Conservation (phyloP, 2,329 filamentous ascomycete genomes). For the Fonsecaea pedrosoi region DNA sequence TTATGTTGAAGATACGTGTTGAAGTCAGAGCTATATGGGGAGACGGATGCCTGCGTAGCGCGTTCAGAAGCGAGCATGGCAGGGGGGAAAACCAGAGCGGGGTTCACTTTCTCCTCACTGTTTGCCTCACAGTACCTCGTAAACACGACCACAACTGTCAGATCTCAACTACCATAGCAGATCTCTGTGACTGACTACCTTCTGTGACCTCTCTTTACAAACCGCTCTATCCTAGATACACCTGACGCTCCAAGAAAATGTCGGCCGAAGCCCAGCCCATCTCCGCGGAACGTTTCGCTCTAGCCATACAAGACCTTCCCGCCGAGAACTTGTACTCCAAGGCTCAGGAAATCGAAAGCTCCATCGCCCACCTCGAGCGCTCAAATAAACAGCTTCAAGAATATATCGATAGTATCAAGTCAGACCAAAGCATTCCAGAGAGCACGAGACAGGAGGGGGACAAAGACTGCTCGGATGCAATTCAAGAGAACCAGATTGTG, state of each 20-base stretch:
- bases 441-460: constrained; percentile 47
- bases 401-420: constrained; percentile 50
- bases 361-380: constrained; percentile 62
- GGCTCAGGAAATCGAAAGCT: constrained; percentile 66
- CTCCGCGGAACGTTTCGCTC: constrained; percentile 57
- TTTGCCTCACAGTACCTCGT: neutral
- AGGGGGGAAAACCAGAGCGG: neutral
- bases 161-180: neutral
- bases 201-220: neutral
- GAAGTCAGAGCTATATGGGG: neutral
- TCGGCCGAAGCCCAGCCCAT: constrained; percentile 59
- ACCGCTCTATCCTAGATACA: neutral
- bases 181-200: neutral
- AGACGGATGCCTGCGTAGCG: no score
- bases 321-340: constrained; percentile 66
- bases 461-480: constrained; percentile 61
- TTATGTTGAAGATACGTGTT: neutral
- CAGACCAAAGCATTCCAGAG: constrained; percentile 42
- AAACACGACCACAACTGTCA: neutral
- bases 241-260: constrained; percentile 48
- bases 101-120: neutral
- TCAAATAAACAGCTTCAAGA: constrained; percentile 64
- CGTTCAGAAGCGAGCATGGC: neutral
- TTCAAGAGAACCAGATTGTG: constrained; percentile 65
- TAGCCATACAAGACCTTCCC: constrained; percentile 64